Percentiles rank a stretch among this genome's conserved stretches.
phyloP scores from a whole-genome alignment of 176 grass and related monocot genomes.

The Oryza brachyantha region DNA sequence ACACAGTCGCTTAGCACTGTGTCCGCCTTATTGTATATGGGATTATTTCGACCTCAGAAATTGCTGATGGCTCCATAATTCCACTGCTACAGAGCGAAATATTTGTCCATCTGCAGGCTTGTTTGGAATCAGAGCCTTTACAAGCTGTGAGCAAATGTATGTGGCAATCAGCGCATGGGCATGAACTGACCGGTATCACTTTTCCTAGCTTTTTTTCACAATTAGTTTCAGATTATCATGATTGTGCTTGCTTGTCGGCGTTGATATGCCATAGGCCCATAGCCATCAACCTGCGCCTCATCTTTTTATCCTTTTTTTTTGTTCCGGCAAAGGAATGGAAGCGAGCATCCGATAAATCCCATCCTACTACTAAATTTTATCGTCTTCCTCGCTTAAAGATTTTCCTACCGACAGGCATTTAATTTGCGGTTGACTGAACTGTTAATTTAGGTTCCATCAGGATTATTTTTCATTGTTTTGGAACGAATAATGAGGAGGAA shows the following conservation, averaged over 20 bases:
- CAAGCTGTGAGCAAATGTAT: background rate
- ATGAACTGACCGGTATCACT: background rate
- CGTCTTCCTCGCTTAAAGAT: background rate
- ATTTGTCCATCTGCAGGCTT: background rate
- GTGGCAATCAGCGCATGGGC: background rate
- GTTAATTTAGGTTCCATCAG: background rate
- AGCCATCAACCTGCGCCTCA: background rate
- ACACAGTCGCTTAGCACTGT: background rate
- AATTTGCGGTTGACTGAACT: too few species aligned
- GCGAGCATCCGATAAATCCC: background rate
- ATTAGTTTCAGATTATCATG: constrained; percentile 13
- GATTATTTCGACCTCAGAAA: background rate
- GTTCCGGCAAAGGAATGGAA: constrained; percentile 14
- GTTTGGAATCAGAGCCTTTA: background rate
- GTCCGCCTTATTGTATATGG: background rate
- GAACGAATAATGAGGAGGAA: background rate
- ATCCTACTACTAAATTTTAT: background rate
- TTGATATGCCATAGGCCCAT: background rate
- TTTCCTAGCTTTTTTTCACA: background rate
- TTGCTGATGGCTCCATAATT: background rate
- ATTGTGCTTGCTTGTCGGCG: constrained; percentile 20
- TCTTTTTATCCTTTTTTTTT: background rate
- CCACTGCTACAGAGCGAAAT: background rate
- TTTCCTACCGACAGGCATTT: constrained; percentile 7
- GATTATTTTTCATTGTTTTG: background rate